phyloP scores from a whole-genome alignment of 352 stramenopile genomes.

The Globisporangium polare region DNA sequence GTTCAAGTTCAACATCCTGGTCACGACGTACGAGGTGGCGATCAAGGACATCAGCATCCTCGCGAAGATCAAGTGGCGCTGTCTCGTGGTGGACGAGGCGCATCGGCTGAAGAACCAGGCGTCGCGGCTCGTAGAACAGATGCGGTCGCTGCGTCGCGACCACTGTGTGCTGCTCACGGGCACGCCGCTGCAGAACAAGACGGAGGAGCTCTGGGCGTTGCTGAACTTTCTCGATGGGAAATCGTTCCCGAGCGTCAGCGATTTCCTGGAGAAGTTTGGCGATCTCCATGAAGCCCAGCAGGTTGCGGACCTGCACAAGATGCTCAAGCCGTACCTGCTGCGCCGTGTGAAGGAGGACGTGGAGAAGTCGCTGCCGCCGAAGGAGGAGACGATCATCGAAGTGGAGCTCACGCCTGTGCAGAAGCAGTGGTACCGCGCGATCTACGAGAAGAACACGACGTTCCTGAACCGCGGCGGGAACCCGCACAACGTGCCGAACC shows the following conservation, averaged over 20 bases:
- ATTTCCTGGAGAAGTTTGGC: constrained; percentile 94
- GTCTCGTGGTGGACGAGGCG: constrained; percentile 87
- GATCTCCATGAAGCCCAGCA: constrained; percentile 83
- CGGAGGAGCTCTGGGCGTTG: constrained; percentile 99
- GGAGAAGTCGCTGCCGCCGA: constrained; percentile 84
- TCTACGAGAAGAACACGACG: constrained; percentile 96
- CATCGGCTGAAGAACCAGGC: constrained; percentile 88
- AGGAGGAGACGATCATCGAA: constrained; percentile 90
- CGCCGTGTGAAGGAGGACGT: constrained; percentile 89
- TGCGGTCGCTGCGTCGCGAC: constrained; percentile 73
- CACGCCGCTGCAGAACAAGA: constrained; percentile 96
- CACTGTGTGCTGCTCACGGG: constrained; percentile 86
- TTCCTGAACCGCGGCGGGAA: constrained; percentile 85
- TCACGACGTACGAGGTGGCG: constrained; percentile 90
- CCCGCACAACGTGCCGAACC: constrained; percentile 79
- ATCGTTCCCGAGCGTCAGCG: constrained; percentile 90
- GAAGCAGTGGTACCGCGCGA: constrained; percentile 88
- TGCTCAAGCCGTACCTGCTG: constrained; percentile 88
- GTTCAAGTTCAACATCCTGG: constrained; percentile 88
- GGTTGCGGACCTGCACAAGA: constrained; percentile 88
- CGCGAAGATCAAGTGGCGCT: constrained; percentile 93
- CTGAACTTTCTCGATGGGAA: constrained; percentile 97
- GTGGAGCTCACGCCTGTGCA: constrained; percentile 89
- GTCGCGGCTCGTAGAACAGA: constrained; percentile 82
- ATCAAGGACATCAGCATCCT: constrained; percentile 92